Evolutionary conservation across 1,139 yeast genomes (phyloP).

Genomic region (Kurtzmaniella quercitrusa): DNA sequence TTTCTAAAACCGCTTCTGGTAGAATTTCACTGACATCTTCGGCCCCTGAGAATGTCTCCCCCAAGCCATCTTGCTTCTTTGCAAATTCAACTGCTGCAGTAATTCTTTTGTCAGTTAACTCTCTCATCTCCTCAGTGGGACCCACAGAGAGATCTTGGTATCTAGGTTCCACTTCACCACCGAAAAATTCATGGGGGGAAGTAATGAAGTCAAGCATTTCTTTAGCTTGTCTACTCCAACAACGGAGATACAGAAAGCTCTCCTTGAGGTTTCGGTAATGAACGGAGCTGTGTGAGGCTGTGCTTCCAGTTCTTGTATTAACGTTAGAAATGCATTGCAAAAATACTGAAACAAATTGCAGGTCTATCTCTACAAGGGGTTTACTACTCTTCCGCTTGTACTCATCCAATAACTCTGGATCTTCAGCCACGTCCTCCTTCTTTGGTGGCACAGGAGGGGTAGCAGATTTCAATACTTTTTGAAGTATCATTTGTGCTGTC

Average conservation of each 20-base stretch:
- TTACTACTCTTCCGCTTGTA: constrained; percentile 17
- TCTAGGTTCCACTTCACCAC: constrained; percentile 1
- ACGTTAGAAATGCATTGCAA: constrained; percentile 26
- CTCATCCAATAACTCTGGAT: constrained; percentile 17
- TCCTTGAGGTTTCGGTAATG: constrained; percentile 28
- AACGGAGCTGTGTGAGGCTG: constrained; percentile 18
- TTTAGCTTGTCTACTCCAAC: constrained; percentile 34
- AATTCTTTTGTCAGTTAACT: constrained; percentile 7
- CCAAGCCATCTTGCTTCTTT: constrained; percentile 1
- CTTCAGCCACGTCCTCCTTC: constrained; percentile 17
- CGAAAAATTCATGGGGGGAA: constrained; percentile 3
- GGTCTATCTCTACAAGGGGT: constrained; percentile 26
- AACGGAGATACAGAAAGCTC: constrained; percentile 24
- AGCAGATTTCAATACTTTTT: constrained; percentile 25
- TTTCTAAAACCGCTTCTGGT: constrained; percentile 7
- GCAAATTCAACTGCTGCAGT: constrained; percentile 5
- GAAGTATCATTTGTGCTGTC: constrained; percentile 25
- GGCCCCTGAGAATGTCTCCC: neutral
- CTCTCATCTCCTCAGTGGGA: constrained; percentile 3
- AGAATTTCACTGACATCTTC: neutral
- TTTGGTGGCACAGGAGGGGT: constrained; percentile 34
- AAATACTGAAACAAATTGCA: constrained; percentile 26
- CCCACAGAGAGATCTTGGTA: neutral
- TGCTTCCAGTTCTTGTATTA: constrained; percentile 24
- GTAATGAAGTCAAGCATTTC: constrained; percentile 15